A percentile compares a stretch with the other conserved stretches of the same genome.
phyloP scores from a whole-genome alignment of 768 basidiomycete genomes.

The Scleroderma bovista region DNA sequence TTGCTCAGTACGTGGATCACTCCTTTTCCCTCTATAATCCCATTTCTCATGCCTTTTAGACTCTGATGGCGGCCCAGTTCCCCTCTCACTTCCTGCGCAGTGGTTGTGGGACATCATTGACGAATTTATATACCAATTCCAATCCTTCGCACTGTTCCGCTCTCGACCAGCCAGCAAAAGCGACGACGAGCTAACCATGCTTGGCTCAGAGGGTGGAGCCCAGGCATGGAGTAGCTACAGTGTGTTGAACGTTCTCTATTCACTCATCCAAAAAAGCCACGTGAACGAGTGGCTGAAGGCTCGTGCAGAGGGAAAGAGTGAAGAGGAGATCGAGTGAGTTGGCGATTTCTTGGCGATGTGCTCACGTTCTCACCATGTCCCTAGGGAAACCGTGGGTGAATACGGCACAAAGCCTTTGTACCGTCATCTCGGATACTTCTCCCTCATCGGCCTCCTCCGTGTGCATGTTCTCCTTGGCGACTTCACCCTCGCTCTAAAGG shows the following conservation, averaged over 20 bases:
- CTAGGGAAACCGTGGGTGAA: slow-evolving; percentile 81
- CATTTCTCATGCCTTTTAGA: slow-evolving; percentile 41
- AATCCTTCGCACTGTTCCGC: slow-evolving; percentile 91
- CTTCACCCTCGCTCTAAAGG: slow-evolving; percentile 89
- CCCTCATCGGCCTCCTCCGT: slow-evolving; percentile 88
- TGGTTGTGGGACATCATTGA: slow-evolving; percentile 99
- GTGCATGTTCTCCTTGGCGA: slow-evolving; percentile 96
- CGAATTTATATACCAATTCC: slow-evolving; percentile 98
- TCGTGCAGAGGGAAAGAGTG: slow-evolving; percentile 68
- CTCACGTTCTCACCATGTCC: slow-evolving; percentile 3
- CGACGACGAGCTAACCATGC: slow-evolving; percentile 81
- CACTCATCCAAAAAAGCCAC: slow-evolving; percentile 94
- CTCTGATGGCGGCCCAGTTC: slow-evolving; percentile 81
- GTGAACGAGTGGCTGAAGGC: slow-evolving; percentile 92
- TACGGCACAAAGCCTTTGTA: slow-evolving; percentile 89
- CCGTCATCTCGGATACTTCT: slow-evolving; percentile 95
- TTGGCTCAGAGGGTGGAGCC: slow-evolving; percentile 69
- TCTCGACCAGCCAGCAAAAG: slow-evolving; percentile 79
- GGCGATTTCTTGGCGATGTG: not conserved
- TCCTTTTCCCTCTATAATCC: not conserved
- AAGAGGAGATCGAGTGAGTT: slow-evolving; percentile 80
- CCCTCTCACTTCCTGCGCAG: slow-evolving; percentile 91
- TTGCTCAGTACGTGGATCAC: slow-evolving; percentile 66
- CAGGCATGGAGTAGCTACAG: slow-evolving; percentile 98
- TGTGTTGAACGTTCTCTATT: slow-evolving; percentile 97